Evolutionary conservation across 805 yeast species (phyloP).

Genomic region (Kodamaea hsintzibuensis): DNA sequence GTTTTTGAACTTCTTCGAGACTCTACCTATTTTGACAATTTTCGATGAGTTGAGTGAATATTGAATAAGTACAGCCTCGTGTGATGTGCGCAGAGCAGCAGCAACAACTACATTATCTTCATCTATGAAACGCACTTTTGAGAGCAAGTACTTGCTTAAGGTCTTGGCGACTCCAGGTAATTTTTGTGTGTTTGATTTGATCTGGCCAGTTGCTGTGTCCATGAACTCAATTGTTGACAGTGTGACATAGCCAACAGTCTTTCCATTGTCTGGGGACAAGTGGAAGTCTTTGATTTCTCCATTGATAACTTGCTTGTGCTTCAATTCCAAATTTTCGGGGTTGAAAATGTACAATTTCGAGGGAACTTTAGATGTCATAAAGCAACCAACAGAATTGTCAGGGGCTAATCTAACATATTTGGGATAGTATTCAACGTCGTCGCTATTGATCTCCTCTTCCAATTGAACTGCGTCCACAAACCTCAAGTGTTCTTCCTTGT

Average conservation of each 20-base stretch:
- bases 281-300: slow-evolving; percentile 61
- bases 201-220: slow-evolving; percentile 48
- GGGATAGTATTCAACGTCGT: slow-evolving; percentile 53
- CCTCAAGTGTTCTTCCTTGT: slow-evolving; percentile 57
- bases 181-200: slow-evolving; percentile 26
- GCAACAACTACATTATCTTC: slow-evolving; percentile 33
- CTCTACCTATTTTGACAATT: slow-evolving; percentile 40
- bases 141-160: slow-evolving; percentile 31
- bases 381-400: slow-evolving; percentile 63
- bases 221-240: slow-evolving; percentile 50
- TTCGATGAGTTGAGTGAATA: slow-evolving; percentile 45
- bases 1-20: slow-evolving; percentile 53
- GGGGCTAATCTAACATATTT: slow-evolving; percentile 59
- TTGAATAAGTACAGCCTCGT: slow-evolving; percentile 42
- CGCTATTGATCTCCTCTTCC: slow-evolving; percentile 41
- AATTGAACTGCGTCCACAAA: slow-evolving; percentile 62
- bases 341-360: slow-evolving; percentile 63
- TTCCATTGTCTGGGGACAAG: slow-evolving; percentile 62
- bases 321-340: slow-evolving; percentile 52
- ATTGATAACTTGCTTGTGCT: slow-evolving; percentile 52
- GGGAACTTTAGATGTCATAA: slow-evolving; percentile 68
- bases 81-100: slow-evolving; percentile 28
- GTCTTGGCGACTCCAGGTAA: slow-evolving; percentile 19
- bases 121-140: slow-evolving; percentile 45
- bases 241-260: slow-evolving; percentile 64